Evolutionary conservation across 2,329 filamentous ascomycete genomes (phyloP).

Genomic region (Fusarium albosuccineum): DNA sequence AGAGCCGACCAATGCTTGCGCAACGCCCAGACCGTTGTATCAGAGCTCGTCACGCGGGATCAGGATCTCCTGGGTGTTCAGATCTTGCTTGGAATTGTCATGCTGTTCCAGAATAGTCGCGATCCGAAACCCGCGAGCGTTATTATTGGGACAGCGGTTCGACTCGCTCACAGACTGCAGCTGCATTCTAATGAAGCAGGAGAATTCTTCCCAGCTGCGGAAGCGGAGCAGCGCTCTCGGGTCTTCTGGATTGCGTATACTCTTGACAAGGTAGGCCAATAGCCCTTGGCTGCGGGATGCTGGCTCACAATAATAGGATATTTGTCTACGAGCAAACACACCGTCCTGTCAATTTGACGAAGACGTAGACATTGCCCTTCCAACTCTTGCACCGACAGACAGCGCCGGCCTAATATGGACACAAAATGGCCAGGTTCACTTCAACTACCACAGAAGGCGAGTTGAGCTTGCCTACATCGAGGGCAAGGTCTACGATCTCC

Average conservation of each 20-base stretch:
- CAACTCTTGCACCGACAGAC: slow-evolving; percentile 47
- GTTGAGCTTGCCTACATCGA: slow-evolving; percentile 57
- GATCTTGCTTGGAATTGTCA: slow-evolving; percentile 54
- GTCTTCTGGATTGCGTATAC: slow-evolving; percentile 59
- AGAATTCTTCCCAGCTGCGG: slow-evolving; percentile 43
- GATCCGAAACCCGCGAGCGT: slow-evolving; percentile 55
- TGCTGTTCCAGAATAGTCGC: slow-evolving; percentile 54
- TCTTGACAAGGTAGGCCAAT: slow-evolving; percentile 53
- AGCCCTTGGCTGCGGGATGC: accelerated
- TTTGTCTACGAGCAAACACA: slow-evolving; percentile 53
- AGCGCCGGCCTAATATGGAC: slow-evolving; percentile 52
- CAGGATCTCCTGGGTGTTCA: slow-evolving; percentile 56
- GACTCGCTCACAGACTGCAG: slow-evolving; percentile 53
- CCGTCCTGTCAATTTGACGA: slow-evolving; percentile 56
- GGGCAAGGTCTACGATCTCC: slow-evolving; percentile 56
- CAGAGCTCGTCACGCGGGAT: slow-evolving; percentile 54
- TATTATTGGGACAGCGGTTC: slow-evolving; percentile 55
- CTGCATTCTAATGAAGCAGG: slow-evolving; percentile 50
- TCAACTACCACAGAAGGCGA: slow-evolving; percentile 56
- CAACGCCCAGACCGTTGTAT: slow-evolving; percentile 55
- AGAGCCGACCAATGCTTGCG: slow-evolving; percentile 50
- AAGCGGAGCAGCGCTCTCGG: slow-evolving; percentile 52
- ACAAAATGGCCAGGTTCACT: slow-evolving; percentile 48
- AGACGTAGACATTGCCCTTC: slow-evolving; percentile 57
- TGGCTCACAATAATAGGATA: slow-evolving; percentile 38